phyloP scores from a whole-genome alignment of 805 yeast genomes.

The Pichia eremophila region DNA sequence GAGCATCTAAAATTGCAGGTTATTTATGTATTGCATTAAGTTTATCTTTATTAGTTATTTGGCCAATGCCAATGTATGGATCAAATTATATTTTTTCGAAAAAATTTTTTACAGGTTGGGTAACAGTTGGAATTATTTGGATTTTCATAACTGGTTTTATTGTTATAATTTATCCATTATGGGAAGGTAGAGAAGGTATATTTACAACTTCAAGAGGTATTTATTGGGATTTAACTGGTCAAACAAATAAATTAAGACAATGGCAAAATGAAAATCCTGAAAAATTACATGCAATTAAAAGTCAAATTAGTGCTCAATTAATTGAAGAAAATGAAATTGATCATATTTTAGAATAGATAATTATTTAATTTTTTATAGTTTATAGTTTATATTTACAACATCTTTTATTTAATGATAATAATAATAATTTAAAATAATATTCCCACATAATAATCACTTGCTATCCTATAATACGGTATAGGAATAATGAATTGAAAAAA shows the following conservation, averaged over 20 bases:
- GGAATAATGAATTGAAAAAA: no score
- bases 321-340: conserved; percentile 18
- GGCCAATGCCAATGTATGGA: conserved; percentile 97
- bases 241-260: conserved; percentile 55
- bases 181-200: conserved; percentile 65
- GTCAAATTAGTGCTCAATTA: conserved; percentile 43
- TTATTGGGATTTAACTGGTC: conserved; percentile 81
- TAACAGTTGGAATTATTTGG: conserved; percentile 76
- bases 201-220: conserved; percentile 62
- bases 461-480: no score
- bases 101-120: conserved; percentile 82
- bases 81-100: conserved; percentile 64
- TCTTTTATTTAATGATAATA: no score
- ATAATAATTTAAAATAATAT: no score
- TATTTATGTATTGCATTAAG: conserved; percentile 53
- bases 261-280: conserved; percentile 77
- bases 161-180: conserved; percentile 61
- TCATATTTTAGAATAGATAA: neutral
- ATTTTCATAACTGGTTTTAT: conserved; percentile 54
- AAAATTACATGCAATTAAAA: conserved; percentile 60
- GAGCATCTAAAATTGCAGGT: conserved; percentile 54
- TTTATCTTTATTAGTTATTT: conserved; percentile 54
- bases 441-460: no score
- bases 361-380: neutral
- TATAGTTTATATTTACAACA: no score